Base-by-base conservation (phyloP, 352 stramenopile genomes). In the Plasmopara muralis region DNA sequence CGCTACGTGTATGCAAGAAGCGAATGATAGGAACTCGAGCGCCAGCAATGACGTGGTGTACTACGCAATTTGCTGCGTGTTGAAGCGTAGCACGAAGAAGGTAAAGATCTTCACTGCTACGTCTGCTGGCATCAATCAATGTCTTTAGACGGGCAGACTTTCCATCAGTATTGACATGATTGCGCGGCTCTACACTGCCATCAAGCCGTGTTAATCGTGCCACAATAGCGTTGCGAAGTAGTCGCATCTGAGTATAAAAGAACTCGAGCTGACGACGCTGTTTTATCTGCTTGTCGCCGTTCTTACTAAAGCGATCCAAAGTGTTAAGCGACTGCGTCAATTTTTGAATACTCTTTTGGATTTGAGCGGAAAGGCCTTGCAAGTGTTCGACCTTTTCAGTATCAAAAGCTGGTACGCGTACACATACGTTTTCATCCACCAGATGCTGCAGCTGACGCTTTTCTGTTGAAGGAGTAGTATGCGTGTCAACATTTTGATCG, bases 21-120 rank as follows among this genome's bases (percentile, higher is more conserved):
- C 77, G 68, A 43, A 94, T 90, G 53, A 94, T 87, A 6, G 84
- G 84, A 29, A 94, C 74, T 5, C 84, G 82, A 12, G 84, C 84
- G 8, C 72, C 66, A 52, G 68, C 56, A 52, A 93, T 73, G n/a
- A 94, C 74, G 9, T 83, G 54, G 4, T 68, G 62, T 10, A 94
- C 64, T 35, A 74, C 57, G 40, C 77, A 94, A 9, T 70, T 72
- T 13, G 58, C 64, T 9, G 60, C 51, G n/a, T 74, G 73, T 15
- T 73, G 60, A 0, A 92, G 58, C 44, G 70, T 64, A 1, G 52
- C 53, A 8, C 66, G 70, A n/a, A 86, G 40, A 12, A 69, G 47
- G 42, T 84, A 84, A 6, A 86, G 47, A 16, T 83, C 72, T 40
- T 81, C 69, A 12, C 47, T 74, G 33, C 70, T 69, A 25, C 62